Base-by-base conservation (phyloP, 2,329 filamentous ascomycete species). In the Talaromyces sp. region DNA sequence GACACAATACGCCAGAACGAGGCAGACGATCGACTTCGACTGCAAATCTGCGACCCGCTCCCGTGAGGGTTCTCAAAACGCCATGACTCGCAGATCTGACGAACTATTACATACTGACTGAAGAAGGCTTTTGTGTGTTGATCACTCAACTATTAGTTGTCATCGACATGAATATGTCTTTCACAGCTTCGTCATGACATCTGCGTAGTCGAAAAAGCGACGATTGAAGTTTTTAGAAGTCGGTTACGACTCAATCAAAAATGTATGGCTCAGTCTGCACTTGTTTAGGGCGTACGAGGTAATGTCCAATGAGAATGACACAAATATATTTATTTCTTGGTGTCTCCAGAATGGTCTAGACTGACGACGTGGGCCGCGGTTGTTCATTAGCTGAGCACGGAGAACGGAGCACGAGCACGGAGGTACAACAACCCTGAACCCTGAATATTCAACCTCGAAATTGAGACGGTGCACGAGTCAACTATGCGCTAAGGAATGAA, bases 351-450 rank as follows among this genome's bases (percentile, higher is more conserved):
- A 43, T 35, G 41, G n/a, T 39, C 59, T 45, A 62, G 60, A 54
- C 10, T 39, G 35, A 61, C 43, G 31, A 22, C 16, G 27, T 33
- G 31, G 50, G 31, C 50, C 31, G 33, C 13, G 19, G 52, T 24
- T 24, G n/a, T 24, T 33, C 22, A 3, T 39, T n/a, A 13, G 39
- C 43, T 35, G 27, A 24, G 37, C 13, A 24, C 22, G 27, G 19
- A 39, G 48, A 39, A 27, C 7, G 47, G 47, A 50, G 22, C 19
- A 50, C 5, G 11, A n/a, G 48, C 47, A 62, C 52, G 33, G 48
- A 52, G 27, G 16, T 47, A 52, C 35, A 52, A 61, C 27, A 31
- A 7, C 45, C 60, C 13, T 62, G 60, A 62, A 62, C 60, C 60
- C 60, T 62, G 60, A 62, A 62, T 35, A 35, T 56, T 37, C 31